phyloP scores from a whole-genome alignment of 2,329 filamentous ascomycete genomes.

The Rhexocercosporidium sp. region DNA sequence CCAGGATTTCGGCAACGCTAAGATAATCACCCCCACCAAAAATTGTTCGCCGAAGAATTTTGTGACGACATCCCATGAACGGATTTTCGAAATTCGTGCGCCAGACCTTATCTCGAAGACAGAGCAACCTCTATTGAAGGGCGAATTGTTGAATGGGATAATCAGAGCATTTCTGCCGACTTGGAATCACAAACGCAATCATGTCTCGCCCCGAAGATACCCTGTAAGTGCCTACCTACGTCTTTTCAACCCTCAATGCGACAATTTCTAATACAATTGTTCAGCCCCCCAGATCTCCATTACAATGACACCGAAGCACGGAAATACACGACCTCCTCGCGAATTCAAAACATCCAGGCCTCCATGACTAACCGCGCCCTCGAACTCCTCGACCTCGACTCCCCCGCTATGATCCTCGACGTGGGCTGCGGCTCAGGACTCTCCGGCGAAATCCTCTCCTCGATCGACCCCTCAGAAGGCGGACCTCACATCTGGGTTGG shows the following conservation, averaged over 20 bases:
- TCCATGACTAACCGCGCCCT: conserved; percentile 94
- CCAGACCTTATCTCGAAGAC: neutral
- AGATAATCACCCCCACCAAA: conserved; percentile 20
- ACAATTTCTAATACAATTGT: conserved; percentile 33
- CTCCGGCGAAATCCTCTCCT: conserved; percentile 89
- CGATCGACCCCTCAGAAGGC: conserved; percentile 69
- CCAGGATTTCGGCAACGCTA: conserved; percentile 19
- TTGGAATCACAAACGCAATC: conserved; percentile 46
- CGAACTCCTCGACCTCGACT: conserved; percentile 80
- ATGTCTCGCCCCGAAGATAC: conserved; percentile 99
- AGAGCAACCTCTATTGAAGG: neutral
- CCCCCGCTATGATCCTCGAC: conserved; percentile 89
- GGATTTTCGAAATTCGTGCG: neutral
- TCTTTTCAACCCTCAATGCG: conserved; percentile 19
- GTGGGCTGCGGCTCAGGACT: conserved; percentile 96
- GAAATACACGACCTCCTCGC: conserved; percentile 96
- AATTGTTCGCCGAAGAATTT: conserved; percentile 15
- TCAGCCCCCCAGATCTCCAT: conserved; percentile 90
- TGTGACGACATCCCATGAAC: conserved; percentile 23
- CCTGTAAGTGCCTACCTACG: conserved; percentile 63
- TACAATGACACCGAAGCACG: conserved; percentile 95
- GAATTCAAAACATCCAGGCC: conserved; percentile 94
- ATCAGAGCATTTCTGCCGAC: conserved; percentile 22
- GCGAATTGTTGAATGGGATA: conserved; percentile 22
- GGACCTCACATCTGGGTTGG: conserved; percentile 96